Evolutionary conservation across 805 yeast genomes (phyloP), one percentile per base, ranked within the genome.

Genomic region (Kodamaea jinghongensis): DNA sequence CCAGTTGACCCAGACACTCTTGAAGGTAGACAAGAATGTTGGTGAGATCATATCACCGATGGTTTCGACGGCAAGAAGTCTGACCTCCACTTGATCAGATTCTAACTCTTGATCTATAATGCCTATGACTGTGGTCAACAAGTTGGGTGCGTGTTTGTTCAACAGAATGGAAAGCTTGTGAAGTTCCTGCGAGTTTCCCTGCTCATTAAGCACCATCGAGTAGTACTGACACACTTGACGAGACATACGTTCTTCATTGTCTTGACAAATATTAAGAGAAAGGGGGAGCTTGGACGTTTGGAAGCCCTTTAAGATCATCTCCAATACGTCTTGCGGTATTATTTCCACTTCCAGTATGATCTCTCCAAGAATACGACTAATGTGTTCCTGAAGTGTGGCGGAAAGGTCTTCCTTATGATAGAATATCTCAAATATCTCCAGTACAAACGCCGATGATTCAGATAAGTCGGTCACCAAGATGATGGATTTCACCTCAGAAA

Each of bases 61-160:
- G 0, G 93, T 76, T 31, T 76, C 76, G 0, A 95, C 84, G 0
- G 96, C 89, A 38, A 83, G 59, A 0, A 71, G 55, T 46, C 96
- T 72, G 13, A 85, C 68, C 11, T 67, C 58, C 22, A 76, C 79
- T 47, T 80, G 76, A 30, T 83, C 86, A 0, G 95, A 87, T 42
- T 78, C 79, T 30, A 89, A 63, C 48, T 89, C 95, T 51, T 86
- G 88, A 48, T 86, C 86, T 3, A 89, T 65, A 37, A 86, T 73
- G 0, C 95, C 93, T 71, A 86, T 77, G 0, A 85, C 83, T 1
- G 93, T 78, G 3, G 76, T 71, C 8, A 86, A 66, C 14, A 86
- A 63, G 34, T 84, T 93, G 0, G 96, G 96, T 0, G 80, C 81
- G 37, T 76, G 71, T 49, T 70, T 76, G 96, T 96, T 90, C 2